Conservation (phyloP, 1,284 basidiomycete species). For the Testicularia cyperi region DNA sequence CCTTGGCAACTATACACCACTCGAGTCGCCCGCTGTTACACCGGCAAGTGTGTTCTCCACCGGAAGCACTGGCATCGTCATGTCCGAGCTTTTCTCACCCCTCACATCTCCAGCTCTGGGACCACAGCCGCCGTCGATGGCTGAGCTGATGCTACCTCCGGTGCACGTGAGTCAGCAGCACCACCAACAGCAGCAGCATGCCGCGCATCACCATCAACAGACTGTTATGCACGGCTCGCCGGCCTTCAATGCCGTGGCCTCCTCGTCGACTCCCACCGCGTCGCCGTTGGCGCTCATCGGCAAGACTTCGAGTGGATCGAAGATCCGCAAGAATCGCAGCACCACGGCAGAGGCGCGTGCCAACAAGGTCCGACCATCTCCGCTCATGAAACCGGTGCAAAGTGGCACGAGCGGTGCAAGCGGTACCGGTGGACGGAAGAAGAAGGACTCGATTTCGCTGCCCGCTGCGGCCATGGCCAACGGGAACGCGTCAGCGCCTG, state of each 20-base stretch:
- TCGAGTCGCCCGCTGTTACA: conserved; percentile 53
- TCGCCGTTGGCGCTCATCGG: conserved; percentile 41
- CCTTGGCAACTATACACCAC: conserved; percentile 37
- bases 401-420: conserved; percentile 18
- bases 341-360: conserved; percentile 48
- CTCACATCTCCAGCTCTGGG: conserved; percentile 67
- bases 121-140: conserved; percentile 58
- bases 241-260: conserved; percentile 15
- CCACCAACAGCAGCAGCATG: conserved; percentile 30
- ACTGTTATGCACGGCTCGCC: conserved; percentile 22
- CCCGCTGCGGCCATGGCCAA: too few relatives aligned
- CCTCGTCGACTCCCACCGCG: conserved; percentile 43
- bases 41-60: conserved; percentile 60
- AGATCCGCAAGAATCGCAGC: conserved; percentile 46
- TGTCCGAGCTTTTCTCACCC: conserved; percentile 66
- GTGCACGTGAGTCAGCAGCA: conserved; percentile 52
- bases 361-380: conserved; percentile 53
- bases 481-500: conserved; percentile 6
- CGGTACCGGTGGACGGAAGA: conserved; percentile 8
- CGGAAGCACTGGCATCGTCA: conserved; percentile 54
- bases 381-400: conserved; percentile 53
- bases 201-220: conserved; percentile 1
- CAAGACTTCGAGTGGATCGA: conserved; percentile 25
- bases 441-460: conserved; percentile 25
- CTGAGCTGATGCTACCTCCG: conserved; percentile 43